Base-by-base conservation (phyloP, 2,329 filamentous ascomycete genomes). In the Aspergillus brunneoviolaceus region DNA sequence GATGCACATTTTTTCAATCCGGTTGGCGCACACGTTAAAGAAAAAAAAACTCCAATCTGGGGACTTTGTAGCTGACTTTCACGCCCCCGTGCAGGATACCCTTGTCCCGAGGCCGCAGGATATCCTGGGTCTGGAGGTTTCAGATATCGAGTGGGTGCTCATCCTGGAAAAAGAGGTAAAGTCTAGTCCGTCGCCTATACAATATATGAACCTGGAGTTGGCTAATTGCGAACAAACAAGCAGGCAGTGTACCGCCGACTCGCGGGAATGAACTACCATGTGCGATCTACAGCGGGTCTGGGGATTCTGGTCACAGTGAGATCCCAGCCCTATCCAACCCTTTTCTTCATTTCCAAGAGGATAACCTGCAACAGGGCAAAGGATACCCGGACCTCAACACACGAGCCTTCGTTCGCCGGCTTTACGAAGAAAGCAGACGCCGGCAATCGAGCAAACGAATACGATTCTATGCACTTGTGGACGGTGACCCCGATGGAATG, bases 341-440 rank as follows among this genome's bases (percentile, higher is more conserved):
- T 29, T 39, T 23, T 39, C 35, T 25, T 19, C 23, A 6, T 9
- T 35, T 48, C 5, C 19, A 25, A n/a, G 51, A 50, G 59, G 33
- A 31, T 14, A 14, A n/a, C 19, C 12, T 10, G 39, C 39, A 42
- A 2, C 54, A 86, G 83, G 86, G 82, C 0, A 88, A 88, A 78
- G 86, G 86, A 3, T 88, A 88, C 65, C 86, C 86, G 1, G 86
- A 89, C 66, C 71, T 88, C 27, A 76, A 79, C 33, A 86, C 85
- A 9, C 79, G 85, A 42, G 75, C 74, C 2, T 83, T 88, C 63
- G 70, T 87, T 33, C 80, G 77, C 35, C 73, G 74, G 27, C 66
- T 85, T 25, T 75, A 74, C 57, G 74, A 71, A 5, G 71, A 63
- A n/a, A 62, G 33, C 14, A 35, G 14, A 16, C 11, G 60, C 23